phyloP scores from a whole-genome alignment of 1,139 yeast genomes.

The Diutina siamensis region DNA sequence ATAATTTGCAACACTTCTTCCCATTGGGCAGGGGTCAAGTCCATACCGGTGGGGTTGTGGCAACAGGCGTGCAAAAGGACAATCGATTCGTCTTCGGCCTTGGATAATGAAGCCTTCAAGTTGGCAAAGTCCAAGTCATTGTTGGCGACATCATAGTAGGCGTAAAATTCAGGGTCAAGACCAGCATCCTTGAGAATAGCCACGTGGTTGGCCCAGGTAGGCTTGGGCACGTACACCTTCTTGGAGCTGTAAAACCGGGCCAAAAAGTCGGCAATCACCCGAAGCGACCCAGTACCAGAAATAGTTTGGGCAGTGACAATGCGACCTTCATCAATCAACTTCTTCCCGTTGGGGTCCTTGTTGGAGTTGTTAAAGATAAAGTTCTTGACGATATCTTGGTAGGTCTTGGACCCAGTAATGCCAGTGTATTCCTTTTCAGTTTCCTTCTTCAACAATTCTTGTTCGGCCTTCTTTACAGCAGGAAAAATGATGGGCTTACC shows the following conservation, averaged over 20 bases:
- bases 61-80: slow-evolving; percentile 88
- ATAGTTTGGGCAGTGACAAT: slow-evolving; percentile 47
- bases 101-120: slow-evolving; percentile 29
- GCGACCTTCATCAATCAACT: slow-evolving; percentile 35
- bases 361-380: slow-evolving; percentile 40
- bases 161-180: slow-evolving; percentile 26
- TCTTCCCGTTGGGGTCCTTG: slow-evolving; percentile 36
- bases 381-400: slow-evolving; percentile 36
- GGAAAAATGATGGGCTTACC: slow-evolving; percentile 40
- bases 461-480: slow-evolving; percentile 36
- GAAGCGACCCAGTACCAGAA: slow-evolving; percentile 49
- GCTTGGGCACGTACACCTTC: slow-evolving; percentile 48
- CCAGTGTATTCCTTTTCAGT: slow-evolving; percentile 49
- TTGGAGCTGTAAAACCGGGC: slow-evolving; percentile 32
- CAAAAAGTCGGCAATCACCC: slow-evolving; percentile 45
- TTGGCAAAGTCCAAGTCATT: slow-evolving; percentile 44
- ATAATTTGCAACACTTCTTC: slow-evolving; percentile 50
- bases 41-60: slow-evolving; percentile 95
- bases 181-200: slow-evolving; percentile 47
- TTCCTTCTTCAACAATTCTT: slow-evolving; percentile 26
- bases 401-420: slow-evolving; percentile 39
- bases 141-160: slow-evolving; percentile 42
- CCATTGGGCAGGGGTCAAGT: slow-evolving; percentile 79
- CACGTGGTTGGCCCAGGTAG: slow-evolving; percentile 71
- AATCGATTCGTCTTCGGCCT: slow-evolving; percentile 43